phyloP scores from a whole-genome alignment of 2,329 filamentous ascomycete species.

The Ophidiomyces ophidiicola region DNA sequence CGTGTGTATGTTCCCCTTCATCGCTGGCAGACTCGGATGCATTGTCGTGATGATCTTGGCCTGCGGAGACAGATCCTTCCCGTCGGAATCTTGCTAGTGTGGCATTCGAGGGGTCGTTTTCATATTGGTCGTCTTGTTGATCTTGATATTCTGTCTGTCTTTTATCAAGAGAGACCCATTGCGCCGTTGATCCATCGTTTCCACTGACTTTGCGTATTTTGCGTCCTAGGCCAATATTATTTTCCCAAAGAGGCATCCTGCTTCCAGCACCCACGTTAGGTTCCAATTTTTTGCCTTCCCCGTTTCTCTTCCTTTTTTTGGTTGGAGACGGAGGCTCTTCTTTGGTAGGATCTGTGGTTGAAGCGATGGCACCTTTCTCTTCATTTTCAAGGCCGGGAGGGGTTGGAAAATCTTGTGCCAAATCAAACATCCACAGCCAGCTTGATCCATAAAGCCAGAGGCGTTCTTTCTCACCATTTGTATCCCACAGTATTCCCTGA shows the following conservation, averaged over 20 bases:
- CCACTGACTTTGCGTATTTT: slow-evolving; percentile 40
- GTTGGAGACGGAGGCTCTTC: slow-evolving; percentile 3
- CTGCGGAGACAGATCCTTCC: no score
- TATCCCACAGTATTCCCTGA: slow-evolving; percentile 77
- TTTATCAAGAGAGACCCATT: slow-evolving; percentile 26
- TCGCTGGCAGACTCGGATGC: background rate
- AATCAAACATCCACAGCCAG: slow-evolving; percentile 87
- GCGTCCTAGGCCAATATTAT: slow-evolving; percentile 33
- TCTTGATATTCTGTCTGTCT: slow-evolving; percentile 15
- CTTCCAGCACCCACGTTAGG: slow-evolving; percentile 46
- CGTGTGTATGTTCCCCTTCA: background rate
- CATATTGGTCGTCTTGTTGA: slow-evolving; percentile 16
- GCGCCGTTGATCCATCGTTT: slow-evolving; percentile 25
- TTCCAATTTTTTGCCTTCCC: slow-evolving; percentile 29
- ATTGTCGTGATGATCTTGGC: background rate
- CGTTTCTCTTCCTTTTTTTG: slow-evolving; percentile 33
- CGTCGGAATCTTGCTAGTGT: slow-evolving; percentile 4
- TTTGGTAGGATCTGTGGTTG: slow-evolving; percentile 15
- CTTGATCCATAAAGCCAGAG: slow-evolving; percentile 78
- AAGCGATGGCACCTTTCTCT: background rate
- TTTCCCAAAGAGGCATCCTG: slow-evolving; percentile 36
- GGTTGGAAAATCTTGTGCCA: slow-evolving; percentile 54
- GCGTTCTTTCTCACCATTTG: slow-evolving; percentile 44
- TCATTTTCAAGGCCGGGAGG: slow-evolving; percentile 20
- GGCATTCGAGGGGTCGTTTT: slow-evolving; percentile 2